Base-by-base conservation (phyloP, 306 rosid genomes). In the Notholithocarpus densiflorus region DNA sequence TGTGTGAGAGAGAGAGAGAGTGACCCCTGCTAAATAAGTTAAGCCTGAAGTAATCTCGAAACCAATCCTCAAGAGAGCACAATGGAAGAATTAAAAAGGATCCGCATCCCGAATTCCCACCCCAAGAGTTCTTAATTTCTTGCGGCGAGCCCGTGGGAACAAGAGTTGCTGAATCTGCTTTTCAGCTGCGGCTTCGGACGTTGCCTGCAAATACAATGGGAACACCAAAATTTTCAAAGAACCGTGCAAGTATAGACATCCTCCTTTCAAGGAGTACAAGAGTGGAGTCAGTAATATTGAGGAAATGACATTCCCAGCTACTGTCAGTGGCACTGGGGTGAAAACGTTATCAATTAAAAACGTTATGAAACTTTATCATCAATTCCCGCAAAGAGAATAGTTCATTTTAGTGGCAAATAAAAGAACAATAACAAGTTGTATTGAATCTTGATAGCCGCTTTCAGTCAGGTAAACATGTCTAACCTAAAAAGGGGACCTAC, bases 131-230 rank as follows among this genome's bases (percentile, higher is more conserved):
- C 80, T 72, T 56, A 83, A 74, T 77, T 82, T 92, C 68, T 92
- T 95, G 48, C 95, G 92, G 56, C 88, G 88, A 61, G 96, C 87
- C 3, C 85, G 85, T 4, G 95, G 93, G 78, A 89, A 87, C 86
- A 95, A 70, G 78, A 95, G 98, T 83, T 86, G 92, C 79, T 84
- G 89, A 84, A 95, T 95, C 86, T 92, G 97, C 83, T 92, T 92
- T 72, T 88, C 93, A 70, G 97, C 98, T 56, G 86, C 89, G 56
- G 73, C 70, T 81, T 80, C 88, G 19, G 98, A 91, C 19, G 68
- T 84, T 34, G 90, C 98, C 97, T 94, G 81, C 83, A 88, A 85
- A 77, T 71, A 68, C 56, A 80, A 64, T 56, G 52, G 23, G 73
- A 14, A 45, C 72, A 66, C 52, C 72, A 34, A 66, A 32, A 32